These are phyloP conservation scores for Trypanosoma caninum DNA, from an alignment of 208 protist species.

Conservation along the genomic window DNA sequence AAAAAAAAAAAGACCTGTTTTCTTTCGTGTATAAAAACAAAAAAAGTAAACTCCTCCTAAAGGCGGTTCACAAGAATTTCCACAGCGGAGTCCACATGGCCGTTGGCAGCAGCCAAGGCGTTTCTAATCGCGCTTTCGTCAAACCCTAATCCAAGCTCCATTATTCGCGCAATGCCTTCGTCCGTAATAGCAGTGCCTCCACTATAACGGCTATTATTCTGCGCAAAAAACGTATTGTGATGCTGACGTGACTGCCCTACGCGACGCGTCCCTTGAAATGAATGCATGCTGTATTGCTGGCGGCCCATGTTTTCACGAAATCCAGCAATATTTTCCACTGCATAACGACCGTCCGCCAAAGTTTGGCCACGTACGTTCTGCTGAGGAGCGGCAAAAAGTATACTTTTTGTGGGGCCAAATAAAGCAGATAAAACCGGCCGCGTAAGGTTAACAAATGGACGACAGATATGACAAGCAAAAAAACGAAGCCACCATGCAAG, in stretches of 20 bases:
- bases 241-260: background rate
- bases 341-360: constrained; percentile 35
- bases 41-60: constrained; percentile 6
- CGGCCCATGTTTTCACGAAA: background rate
- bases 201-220: background rate
- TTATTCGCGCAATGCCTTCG: constrained; percentile 32
- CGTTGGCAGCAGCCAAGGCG: constrained; percentile 40
- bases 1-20: constrained; percentile 13
- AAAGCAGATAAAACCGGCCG: constrained; percentile 28
- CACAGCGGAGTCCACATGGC: constrained; percentile 52
- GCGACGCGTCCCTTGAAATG: background rate
- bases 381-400: constrained; percentile 37
- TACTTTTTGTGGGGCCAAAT: constrained; percentile 30
- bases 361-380: constrained; percentile 2
- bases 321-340: constrained; percentile 43
- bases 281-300: background rate
- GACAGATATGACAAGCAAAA: constrained; percentile 32
- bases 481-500: constrained; percentile 34
- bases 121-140: constrained; percentile 32
- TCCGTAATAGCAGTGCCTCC: constrained; percentile 17
- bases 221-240: background rate
- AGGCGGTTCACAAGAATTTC: constrained; percentile 39
- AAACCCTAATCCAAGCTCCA: constrained; percentile 50
- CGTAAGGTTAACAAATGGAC: constrained; percentile 41
- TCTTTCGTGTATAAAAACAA: background rate